Evolutionary conservation across 352 stramenopile species (phyloP), one percentile per base, ranked within the genome.

Genomic region (Pythium rishiriense): DNA sequence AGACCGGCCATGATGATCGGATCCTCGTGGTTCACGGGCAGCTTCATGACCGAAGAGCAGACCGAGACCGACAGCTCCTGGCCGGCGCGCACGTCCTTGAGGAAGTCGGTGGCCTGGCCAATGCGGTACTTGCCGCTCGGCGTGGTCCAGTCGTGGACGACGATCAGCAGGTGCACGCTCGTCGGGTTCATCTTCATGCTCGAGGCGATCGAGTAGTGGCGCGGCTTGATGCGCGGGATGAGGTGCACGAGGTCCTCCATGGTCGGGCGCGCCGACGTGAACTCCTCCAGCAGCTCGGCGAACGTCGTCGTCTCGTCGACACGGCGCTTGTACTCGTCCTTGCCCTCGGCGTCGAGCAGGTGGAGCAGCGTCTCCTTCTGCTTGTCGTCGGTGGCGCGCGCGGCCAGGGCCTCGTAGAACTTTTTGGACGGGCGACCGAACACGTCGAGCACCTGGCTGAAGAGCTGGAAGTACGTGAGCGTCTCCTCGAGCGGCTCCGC

Each of bases 201-300:
- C 25, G 86, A 96, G n/a, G 88, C 87, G 61, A 97, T 96, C 42
- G 85, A 96, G 75, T 97, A 97, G 73, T 94, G 87, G n/a, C 89
- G 87, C 58, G 89, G 70, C 71, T 90, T 93, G 63, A 97, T 94
- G 56, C 78, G 80, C 31, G 87, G 87, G 63, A 96, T 78, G 42
- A 94, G 70, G 35, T 63, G 71, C 25, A 96, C 35, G 21, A 97
- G 68, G 42, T 96, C 72, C 10, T 65, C 56, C 39, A 96, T 64
- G 10, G 72, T 79, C 52, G 84, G 82, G 5, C 83, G 83, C 2
- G 84, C 83, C 53, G 85, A 93, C 35, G 58, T 41, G 74, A 94
- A 96, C 62, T 91, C 78, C 25, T 82, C 74, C 3, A 96, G 64
- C 57, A 94, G 61, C 48, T 94, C 87, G 0, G 85, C 81, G 59